phyloP scores from a whole-genome alignment of 306 rosid genomes.

The Ormosia semicastrata region DNA sequence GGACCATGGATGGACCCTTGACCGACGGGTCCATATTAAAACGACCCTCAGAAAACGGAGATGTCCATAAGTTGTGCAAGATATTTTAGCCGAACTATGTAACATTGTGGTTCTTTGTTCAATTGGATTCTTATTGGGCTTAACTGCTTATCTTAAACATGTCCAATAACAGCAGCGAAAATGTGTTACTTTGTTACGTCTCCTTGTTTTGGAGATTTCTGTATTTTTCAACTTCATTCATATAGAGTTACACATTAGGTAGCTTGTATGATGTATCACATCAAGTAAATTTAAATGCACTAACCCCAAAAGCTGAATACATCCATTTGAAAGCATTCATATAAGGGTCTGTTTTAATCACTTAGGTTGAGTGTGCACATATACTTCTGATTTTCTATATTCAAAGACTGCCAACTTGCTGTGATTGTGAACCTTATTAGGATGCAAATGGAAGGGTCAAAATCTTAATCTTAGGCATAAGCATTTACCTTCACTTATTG shows the following conservation, averaged over 20 bases:
- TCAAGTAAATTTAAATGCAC: conserved; percentile 8
- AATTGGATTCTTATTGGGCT: background rate
- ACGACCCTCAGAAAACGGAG: too few relatives aligned
- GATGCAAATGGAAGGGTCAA: background rate
- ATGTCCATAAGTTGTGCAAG: background rate
- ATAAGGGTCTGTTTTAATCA: background rate
- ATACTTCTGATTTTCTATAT: background rate
- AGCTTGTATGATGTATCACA: conserved; percentile 18
- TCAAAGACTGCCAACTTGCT: background rate
- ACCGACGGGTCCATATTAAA: too few relatives aligned
- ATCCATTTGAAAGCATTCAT: background rate
- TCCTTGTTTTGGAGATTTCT: background rate
- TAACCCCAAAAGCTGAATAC: background rate
- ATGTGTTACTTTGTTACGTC: background rate
- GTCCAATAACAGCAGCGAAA: background rate
- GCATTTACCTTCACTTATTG: background rate
- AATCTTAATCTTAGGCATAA: background rate
- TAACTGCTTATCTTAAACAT: background rate
- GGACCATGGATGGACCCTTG: too few relatives aligned
- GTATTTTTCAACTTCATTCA: background rate
- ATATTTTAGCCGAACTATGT: background rate
- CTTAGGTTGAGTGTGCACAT: conserved; percentile 30
- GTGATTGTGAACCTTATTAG: background rate
- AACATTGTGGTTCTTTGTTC: background rate
- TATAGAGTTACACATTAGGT: conserved; percentile 15